phyloP scores from a whole-genome alignment of 1,284 basidiomycete genomes.

The Phellopilus nigrolimitatus region DNA sequence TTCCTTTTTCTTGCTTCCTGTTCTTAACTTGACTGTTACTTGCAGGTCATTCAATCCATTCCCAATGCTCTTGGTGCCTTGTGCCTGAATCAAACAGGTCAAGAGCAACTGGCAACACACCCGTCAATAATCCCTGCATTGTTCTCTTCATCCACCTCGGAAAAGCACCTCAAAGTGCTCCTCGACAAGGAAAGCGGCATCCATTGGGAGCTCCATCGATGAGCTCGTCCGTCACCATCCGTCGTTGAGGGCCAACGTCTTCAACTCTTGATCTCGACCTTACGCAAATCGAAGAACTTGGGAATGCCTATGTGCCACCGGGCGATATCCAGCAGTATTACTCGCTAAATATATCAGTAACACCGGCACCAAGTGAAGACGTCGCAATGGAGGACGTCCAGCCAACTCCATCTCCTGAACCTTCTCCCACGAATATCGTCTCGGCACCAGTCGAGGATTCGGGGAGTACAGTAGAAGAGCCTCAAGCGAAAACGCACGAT shows the following conservation, averaged over 20 bases:
- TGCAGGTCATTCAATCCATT: conserved; percentile 83
- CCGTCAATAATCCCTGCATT: conserved; percentile 81
- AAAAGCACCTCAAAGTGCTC: conserved; percentile 81
- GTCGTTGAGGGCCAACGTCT: conserved; percentile 73
- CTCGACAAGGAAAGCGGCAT: conserved; percentile 90
- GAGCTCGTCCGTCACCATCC: conserved; percentile 98
- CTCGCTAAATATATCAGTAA: conserved; percentile 39
- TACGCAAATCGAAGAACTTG: conserved; percentile 74
- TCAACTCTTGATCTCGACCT: conserved; percentile 69
- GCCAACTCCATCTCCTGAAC: conserved; percentile 20
- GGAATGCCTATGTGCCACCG: conserved; percentile 53
- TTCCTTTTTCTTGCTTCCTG: background rate
- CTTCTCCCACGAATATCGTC: conserved; percentile 25
- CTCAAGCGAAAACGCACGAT: conserved; percentile 51
- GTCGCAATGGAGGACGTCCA: conserved; percentile 15
- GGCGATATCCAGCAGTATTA: conserved; percentile 65
- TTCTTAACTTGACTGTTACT: conserved; percentile 5
- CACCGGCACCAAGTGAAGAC: conserved; percentile 29
- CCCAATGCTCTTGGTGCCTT: conserved; percentile 96
- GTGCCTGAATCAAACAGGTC: conserved; percentile 89
- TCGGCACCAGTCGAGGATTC: conserved; percentile 29
- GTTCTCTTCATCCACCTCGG: conserved; percentile 83
- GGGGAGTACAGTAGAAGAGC: conserved; percentile 32
- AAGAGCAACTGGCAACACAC: conserved; percentile 74
- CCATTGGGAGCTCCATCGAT: conserved; percentile 88